Conservation (phyloP, 805 yeast genomes). For the Candida tibetensis region DNA sequence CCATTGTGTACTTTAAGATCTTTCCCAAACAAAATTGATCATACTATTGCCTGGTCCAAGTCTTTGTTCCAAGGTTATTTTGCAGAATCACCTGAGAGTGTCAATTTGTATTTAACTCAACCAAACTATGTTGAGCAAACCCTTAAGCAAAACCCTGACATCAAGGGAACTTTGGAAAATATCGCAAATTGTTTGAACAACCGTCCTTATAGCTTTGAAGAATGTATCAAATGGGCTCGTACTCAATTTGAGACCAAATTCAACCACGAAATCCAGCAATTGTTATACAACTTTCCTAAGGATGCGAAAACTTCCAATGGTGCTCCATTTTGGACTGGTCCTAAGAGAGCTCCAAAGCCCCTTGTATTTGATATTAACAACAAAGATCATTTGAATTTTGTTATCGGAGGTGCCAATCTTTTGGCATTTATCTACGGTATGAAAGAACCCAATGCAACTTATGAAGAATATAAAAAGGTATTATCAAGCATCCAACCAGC, state of each 20-base stretch:
- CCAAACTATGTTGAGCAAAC: slow-evolving; percentile 91
- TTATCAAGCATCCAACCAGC: slow-evolving; percentile 42
- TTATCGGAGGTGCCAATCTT: slow-evolving; percentile 86
- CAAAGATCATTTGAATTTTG: slow-evolving; percentile 75
- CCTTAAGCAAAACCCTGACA: slow-evolving; percentile 88
- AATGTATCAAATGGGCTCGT: slow-evolving; percentile 95
- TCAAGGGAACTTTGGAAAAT: slow-evolving; percentile 80
- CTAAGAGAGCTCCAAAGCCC: slow-evolving; percentile 94
- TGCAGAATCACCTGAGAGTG: slow-evolving; percentile 88
- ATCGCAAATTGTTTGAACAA: slow-evolving; percentile 70
- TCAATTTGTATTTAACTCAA: slow-evolving; percentile 84
- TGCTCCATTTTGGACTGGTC: slow-evolving; percentile 96
- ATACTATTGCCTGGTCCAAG: slow-evolving; percentile 99
- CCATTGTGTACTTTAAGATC: slow-evolving; percentile 97
- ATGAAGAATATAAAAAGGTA: slow-evolving; percentile 53
- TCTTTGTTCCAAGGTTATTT: slow-evolving; percentile 90
- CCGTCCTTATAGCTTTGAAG: slow-evolving; percentile 88
- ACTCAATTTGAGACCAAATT: slow-evolving; percentile 81
- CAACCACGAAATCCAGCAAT: slow-evolving; percentile 82
- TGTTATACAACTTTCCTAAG: slow-evolving; percentile 89
- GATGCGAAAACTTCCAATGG: slow-evolving; percentile 91
- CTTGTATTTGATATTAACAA: slow-evolving; percentile 71
- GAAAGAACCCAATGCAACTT: slow-evolving; percentile 62
- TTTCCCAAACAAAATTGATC: slow-evolving; percentile 97
- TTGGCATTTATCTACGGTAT: slow-evolving; percentile 89